Conservation (phyloP, 2,329 filamentous ascomycete species). For the Ophioceras dolichostomum region DNA sequence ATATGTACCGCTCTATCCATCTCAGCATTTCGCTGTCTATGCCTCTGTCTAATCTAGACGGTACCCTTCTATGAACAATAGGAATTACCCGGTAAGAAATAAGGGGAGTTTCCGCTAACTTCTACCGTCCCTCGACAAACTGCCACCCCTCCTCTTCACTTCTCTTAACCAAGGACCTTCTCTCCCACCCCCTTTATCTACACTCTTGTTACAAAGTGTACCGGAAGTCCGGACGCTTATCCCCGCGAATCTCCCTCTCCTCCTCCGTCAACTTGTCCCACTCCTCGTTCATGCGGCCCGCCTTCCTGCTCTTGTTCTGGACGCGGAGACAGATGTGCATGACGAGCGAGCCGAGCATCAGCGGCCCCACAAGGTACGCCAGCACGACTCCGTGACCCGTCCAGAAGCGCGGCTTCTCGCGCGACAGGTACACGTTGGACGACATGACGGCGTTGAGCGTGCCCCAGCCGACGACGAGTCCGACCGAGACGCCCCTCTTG, state of each 20-base stretch:
- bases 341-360: slow-evolving; percentile 57
- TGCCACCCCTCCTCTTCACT: too few relatives aligned
- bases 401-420: slow-evolving; percentile 43
- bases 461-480: slow-evolving; percentile 30
- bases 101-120: too few relatives aligned
- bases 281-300: slow-evolving; percentile 33
- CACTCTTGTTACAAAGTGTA: slow-evolving; percentile 29
- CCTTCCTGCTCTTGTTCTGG: slow-evolving; percentile 36
- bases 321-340: slow-evolving; percentile 48
- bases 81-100: too few relatives aligned
- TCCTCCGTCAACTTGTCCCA: slow-evolving; percentile 33
- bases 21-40: too few relatives aligned
- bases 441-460: slow-evolving; percentile 36
- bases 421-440: slow-evolving; percentile 48
- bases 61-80: too few relatives aligned
- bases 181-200: too few relatives aligned
- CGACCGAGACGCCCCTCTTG: slow-evolving; percentile 51
- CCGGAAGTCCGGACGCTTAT: slow-evolving; percentile 40
- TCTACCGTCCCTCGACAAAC: too few relatives aligned
- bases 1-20: too few relatives aligned
- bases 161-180: too few relatives aligned
- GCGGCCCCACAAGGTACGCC: slow-evolving; percentile 52
- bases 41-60: too few relatives aligned
- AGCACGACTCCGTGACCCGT: slow-evolving; percentile 61
- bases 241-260: slow-evolving; percentile 34